Evolutionary conservation across 2,329 filamentous ascomycete genomes (phyloP).

Genomic region (Fusarium concolor): DNA sequence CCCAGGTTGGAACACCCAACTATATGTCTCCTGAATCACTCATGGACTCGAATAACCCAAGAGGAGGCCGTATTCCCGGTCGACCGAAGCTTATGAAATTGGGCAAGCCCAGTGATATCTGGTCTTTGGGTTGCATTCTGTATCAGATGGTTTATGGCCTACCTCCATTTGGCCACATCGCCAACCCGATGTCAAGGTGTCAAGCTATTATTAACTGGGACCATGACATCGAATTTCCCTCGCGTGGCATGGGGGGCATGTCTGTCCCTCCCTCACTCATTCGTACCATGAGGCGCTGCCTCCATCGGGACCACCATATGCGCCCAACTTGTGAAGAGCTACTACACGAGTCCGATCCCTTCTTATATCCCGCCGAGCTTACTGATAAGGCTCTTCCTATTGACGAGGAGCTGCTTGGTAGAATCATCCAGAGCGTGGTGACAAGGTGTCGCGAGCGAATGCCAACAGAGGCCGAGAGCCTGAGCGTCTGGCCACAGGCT

Average conservation of each 20-base stretch:
- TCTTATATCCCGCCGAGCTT: constrained; percentile 71
- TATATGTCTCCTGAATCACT: constrained; percentile 98
- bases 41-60: constrained; percentile 81
- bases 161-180: constrained; percentile 93
- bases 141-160: constrained; percentile 99
- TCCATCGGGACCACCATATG: constrained; percentile 70
- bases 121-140: constrained; percentile 95
- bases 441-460: constrained; percentile 67
- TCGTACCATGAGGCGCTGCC: constrained; percentile 71
- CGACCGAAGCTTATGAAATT: constrained; percentile 88
- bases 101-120: constrained; percentile 95
- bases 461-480: constrained; percentile 68
- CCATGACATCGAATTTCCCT: constrained; percentile 78
- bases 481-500: constrained; percentile 68
- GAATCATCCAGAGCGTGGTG: constrained; percentile 73
- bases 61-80: constrained; percentile 57
- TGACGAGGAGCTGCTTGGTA: constrained; percentile 70
- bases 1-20: constrained; percentile 94
- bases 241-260: constrained; percentile 73
- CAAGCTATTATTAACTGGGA: constrained; percentile 86
- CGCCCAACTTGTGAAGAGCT: constrained; percentile 74
- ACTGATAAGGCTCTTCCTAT: constrained; percentile 67
- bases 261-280: constrained; percentile 69
- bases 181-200: constrained; percentile 86
- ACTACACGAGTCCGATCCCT: constrained; percentile 68